Evolutionary conservation across 2,329 filamentous ascomycete genomes (phyloP), one percentile per base, ranked within the genome.

Genomic region (Aspergillus clavatus): DNA sequence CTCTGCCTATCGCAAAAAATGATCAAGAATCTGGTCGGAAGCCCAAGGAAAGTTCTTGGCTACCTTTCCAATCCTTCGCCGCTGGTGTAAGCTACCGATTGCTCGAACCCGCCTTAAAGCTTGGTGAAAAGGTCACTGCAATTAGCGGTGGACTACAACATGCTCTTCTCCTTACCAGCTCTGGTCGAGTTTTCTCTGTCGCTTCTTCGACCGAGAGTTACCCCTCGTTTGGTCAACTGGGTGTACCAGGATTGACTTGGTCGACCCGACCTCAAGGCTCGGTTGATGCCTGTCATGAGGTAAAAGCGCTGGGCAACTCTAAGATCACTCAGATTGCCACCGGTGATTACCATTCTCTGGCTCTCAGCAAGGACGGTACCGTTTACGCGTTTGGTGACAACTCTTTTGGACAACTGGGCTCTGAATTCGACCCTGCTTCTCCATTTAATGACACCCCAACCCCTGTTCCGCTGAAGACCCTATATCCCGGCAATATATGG

Each of bases 321-420:
- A 78, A 86, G 4, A 81, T 93, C 37, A 69, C 74, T 4, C 79
- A 87, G 53, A 84, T 97, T 46, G 90, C 91, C 1, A 74, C 88
- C 1, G 93, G 93, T 19, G 89, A 95, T 61, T 82, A 84, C 54
- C 93, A 98, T 69, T 95, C 89, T 3, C 71, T 94, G 1, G 86
- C 82, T 0, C 76, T 89, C 12, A 87, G 91, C 61, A 79, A 80
- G 48, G 75, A 84, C 42, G 91, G 91, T 12, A 80, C 82, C 12
- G 78, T 93, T 12, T 95, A 93, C 66, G 77, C 83, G 5, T 97
- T 95, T 70, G 93, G 93, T 28, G 90, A 97, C 66, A 97, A 97
- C 69, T 83, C 83, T 0, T 80, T 81, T 35, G 93, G 93, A n/a
- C 93, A 97, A 67, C 77, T 97, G 3, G 91, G 91, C n/a, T 82